Conservation (phyloP, 2,329 filamentous ascomycete species). For the Sordariomycetes sp. region DNA sequence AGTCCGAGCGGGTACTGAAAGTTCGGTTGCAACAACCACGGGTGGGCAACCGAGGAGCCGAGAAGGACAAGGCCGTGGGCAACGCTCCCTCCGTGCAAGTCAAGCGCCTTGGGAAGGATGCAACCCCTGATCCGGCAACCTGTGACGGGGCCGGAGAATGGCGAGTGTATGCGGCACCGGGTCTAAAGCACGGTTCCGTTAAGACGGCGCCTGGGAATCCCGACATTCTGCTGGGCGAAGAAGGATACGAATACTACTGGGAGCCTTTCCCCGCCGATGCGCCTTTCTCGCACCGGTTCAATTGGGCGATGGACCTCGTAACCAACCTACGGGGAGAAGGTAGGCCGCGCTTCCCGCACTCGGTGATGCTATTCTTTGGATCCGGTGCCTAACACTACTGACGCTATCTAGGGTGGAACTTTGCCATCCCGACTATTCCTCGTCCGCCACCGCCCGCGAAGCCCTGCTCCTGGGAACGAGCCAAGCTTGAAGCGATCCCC, state of each 20-base stretch:
- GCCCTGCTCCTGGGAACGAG: constrained; percentile 23
- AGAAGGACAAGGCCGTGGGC: not conserved
- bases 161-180: not conserved
- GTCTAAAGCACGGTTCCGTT: too few relatives aligned
- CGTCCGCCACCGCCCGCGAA: constrained; percentile 27
- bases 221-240: constrained; percentile 6
- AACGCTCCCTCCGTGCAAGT: not conserved
- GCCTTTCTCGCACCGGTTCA: constrained; percentile 35
- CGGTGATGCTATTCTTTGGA: not conserved
- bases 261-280: constrained; percentile 43
- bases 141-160: not conserved
- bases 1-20: constrained; percentile 38
- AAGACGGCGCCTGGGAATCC: not conserved
- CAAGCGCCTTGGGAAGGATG: not conserved
- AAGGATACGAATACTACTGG: constrained; percentile 45
- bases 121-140: not conserved
- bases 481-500: constrained; percentile 30
- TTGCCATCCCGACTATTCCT: constrained; percentile 38
- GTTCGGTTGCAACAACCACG: constrained; percentile 13
- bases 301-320: constrained; percentile 46
- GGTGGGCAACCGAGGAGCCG: not conserved
- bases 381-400: not conserved
- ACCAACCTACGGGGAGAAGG: constrained; percentile 44
- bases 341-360: constrained; percentile 15
- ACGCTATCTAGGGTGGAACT: constrained; percentile 41